Evolutionary conservation across 495 filamentous ascomycete genomes (phyloP).

Genomic region (Penicillium nucicola): DNA sequence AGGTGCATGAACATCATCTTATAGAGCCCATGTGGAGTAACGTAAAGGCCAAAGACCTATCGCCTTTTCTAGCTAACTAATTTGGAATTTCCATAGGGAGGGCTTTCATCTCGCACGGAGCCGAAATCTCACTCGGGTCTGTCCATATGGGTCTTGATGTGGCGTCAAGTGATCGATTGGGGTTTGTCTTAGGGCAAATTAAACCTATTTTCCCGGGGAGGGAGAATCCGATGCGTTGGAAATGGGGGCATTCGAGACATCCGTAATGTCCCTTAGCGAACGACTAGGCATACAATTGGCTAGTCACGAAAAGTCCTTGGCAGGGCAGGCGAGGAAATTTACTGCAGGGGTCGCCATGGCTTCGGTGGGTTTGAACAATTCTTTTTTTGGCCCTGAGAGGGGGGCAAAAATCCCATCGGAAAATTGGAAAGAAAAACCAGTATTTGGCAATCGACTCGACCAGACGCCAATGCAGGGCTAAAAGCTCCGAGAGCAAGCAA

Average conservation of each 20-base stretch:
- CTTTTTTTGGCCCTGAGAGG: not conserved
- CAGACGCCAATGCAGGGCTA: slow-evolving; percentile 3
- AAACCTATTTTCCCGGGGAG: not conserved
- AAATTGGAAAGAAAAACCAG: not conserved
- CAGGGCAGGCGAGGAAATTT: slow-evolving; percentile 2
- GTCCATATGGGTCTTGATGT: slow-evolving; percentile 3
- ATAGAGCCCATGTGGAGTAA: slow-evolving; percentile 3
- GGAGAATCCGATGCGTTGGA: slow-evolving; percentile 1
- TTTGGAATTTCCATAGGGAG: slow-evolving; percentile 3
- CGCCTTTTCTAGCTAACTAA: slow-evolving; percentile 9
- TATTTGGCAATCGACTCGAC: not conserved
- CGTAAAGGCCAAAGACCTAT: slow-evolving; percentile 6
- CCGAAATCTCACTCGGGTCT: slow-evolving; percentile 3
- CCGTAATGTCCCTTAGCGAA: not conserved
- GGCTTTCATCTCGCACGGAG: not conserved
- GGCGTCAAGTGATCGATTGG: slow-evolving; percentile 4
- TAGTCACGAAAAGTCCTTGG: slow-evolving; percentile 3
- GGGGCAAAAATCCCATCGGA: slow-evolving; percentile 1
- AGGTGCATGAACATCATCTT: slow-evolving; percentile 12
- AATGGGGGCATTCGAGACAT: slow-evolving; percentile 1
- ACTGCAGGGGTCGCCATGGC: slow-evolving; percentile 6
- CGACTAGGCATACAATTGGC: slow-evolving; percentile 8
- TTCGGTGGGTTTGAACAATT: not conserved
- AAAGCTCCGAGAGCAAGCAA: slow-evolving; percentile 8
- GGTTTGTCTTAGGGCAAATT: slow-evolving; percentile 4